Percentiles rank a stretch among this genome's conserved stretches.
These are phyloP conservation scores for Moesziomyces antarcticus DNA, from an alignment of 1,284 basidiomycete genomes.

Conservation along the genomic window DNA sequence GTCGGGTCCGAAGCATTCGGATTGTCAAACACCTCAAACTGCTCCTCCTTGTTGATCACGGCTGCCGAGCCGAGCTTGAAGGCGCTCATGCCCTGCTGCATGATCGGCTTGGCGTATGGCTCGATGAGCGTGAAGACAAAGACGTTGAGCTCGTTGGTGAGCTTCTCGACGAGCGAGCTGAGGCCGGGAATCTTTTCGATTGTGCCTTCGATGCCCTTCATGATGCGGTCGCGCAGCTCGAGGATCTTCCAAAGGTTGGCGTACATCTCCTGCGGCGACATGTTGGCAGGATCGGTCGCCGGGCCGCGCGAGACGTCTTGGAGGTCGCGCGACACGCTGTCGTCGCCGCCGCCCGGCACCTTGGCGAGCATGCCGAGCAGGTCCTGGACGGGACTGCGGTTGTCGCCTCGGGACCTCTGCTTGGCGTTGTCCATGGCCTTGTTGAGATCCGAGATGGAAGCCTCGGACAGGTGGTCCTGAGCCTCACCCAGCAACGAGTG, in stretches of 20 bases:
- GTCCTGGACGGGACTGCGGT: slow-evolving; percentile 59
- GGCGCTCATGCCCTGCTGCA: slow-evolving; percentile 62
- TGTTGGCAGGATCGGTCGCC: slow-evolving; percentile 72
- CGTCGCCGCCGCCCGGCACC: slow-evolving; percentile 65
- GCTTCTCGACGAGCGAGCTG: slow-evolving; percentile 79
- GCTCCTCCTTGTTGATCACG: slow-evolving; percentile 65
- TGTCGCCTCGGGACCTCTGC: slow-evolving; percentile 56
- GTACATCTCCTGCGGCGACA: slow-evolving; percentile 90
- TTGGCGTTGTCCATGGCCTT: slow-evolving; percentile 76
- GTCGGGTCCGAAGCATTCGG: slow-evolving; percentile 67
- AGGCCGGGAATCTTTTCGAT: slow-evolving; percentile 76
- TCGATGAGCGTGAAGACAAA: slow-evolving; percentile 66
- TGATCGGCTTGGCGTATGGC: slow-evolving; percentile 67
- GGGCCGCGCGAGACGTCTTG: slow-evolving; percentile 57
- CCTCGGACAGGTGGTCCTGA: slow-evolving; percentile 73
- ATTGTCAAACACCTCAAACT: slow-evolving; percentile 69
- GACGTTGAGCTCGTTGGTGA: slow-evolving; percentile 74
- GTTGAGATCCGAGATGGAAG: slow-evolving; percentile 88
- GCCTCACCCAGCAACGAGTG: slow-evolving; percentile 71
- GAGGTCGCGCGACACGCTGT: slow-evolving; percentile 53
- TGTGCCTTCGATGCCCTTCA: slow-evolving; percentile 85
- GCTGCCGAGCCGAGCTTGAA: slow-evolving; percentile 63
- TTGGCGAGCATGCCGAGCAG: slow-evolving; percentile 71
- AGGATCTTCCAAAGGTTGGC: slow-evolving; percentile 82
- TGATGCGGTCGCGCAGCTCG: slow-evolving; percentile 80